Conservation (phyloP, 2,329 filamentous ascomycete genomes). For the Sclerotinia sclerotiorum region DNA sequence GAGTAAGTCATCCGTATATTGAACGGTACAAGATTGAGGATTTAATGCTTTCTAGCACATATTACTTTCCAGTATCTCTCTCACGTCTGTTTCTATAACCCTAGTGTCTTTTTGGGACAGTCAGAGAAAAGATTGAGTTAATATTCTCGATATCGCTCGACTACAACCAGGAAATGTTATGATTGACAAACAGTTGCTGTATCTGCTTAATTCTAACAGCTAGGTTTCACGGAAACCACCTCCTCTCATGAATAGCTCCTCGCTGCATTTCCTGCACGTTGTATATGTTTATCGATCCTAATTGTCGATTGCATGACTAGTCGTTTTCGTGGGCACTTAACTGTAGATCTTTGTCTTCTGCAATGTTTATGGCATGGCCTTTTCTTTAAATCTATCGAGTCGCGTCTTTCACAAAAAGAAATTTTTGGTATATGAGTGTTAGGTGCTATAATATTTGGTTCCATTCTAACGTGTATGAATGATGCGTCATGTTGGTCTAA, state of each 20-base stretch:
- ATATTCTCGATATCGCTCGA: background rate
- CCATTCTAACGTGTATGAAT: background rate
- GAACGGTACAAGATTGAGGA: background rate
- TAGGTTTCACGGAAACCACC: background rate
- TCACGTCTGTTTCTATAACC: background rate
- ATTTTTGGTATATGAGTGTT: background rate
- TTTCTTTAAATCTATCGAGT: background rate
- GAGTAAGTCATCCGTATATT: background rate
- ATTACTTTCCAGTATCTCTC: background rate
- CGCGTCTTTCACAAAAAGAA: background rate
- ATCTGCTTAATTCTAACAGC: background rate
- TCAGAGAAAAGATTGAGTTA: too few relatives aligned
- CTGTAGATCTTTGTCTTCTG: background rate
- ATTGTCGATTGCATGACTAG: background rate
- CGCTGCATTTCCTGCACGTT: background rate
- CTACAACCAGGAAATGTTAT: background rate
- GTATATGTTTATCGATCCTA: background rate
- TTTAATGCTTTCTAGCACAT: background rate
- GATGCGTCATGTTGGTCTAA: background rate
- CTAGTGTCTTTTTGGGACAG: background rate
- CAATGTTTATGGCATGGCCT: background rate
- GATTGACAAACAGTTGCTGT: background rate
- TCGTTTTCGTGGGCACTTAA: background rate
- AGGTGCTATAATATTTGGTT: background rate
- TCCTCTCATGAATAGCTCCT: background rate